phyloP scores from a whole-genome alignment of 306 rosid genomes.

The Biancaea sappan region DNA sequence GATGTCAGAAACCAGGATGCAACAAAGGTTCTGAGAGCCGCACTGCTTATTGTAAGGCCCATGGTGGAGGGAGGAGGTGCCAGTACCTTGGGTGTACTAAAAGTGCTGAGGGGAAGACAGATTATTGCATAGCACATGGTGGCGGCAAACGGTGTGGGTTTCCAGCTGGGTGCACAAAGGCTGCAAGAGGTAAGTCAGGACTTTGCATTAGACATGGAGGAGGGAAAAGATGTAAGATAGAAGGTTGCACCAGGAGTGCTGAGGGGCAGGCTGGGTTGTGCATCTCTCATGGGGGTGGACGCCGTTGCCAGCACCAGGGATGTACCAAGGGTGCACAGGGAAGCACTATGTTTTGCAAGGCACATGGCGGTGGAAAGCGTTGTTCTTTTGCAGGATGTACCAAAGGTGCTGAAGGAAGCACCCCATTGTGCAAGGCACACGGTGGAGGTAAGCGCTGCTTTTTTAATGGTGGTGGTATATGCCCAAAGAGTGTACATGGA shows the following conservation, averaged over 20 bases:
- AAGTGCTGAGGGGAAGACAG: constrained; percentile 99
- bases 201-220: constrained; percentile 99
- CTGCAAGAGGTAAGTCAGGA: constrained; percentile 97
- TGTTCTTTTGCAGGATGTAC: constrained; percentile 86
- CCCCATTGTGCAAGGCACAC: constrained; percentile 97
- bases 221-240: constrained; percentile 85
- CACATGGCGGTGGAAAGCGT: constrained; percentile 99
- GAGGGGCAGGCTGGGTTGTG: constrained; percentile 98
- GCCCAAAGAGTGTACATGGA: constrained; percentile 97
- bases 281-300: constrained; percentile 98
- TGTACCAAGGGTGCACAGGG: constrained; percentile 97
- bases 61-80: constrained; percentile 98
- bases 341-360: constrained; percentile 94
- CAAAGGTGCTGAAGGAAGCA: constrained; percentile 99
- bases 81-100: constrained; percentile 90
- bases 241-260: constrained; percentile 88
- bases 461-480: constrained; percentile 91
- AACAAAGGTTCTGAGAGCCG: constrained; percentile 98
- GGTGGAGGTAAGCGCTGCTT: constrained; percentile 99
- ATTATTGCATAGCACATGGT: constrained; percentile 94
- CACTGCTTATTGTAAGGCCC: constrained; percentile 96
- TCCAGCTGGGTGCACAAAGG: constrained; percentile 77
- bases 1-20: constrained; percentile 97
- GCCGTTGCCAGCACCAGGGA: constrained; percentile 71
- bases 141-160: constrained; percentile 89